Percentiles rank a stretch among this genome's conserved stretches.
phyloP scores from a whole-genome alignment of 208 protist genomes.

The Leishmania amazonensis region DNA sequence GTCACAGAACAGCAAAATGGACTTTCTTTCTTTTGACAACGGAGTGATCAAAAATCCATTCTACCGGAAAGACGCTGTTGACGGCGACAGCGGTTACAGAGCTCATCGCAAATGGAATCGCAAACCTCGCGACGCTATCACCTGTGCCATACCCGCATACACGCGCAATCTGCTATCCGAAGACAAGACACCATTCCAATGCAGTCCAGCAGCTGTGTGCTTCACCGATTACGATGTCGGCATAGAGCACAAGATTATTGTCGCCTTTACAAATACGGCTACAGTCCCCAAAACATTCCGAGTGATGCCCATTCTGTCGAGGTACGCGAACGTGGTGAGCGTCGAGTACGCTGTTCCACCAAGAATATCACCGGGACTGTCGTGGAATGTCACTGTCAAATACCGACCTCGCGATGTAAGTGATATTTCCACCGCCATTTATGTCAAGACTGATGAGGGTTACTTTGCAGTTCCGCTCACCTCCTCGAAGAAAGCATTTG shows the following conservation, averaged over 20 bases:
- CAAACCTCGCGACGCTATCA: constrained; percentile 16
- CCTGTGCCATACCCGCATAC: constrained; percentile 5
- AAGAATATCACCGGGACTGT: constrained; percentile 80
- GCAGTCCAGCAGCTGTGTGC: constrained; percentile 45
- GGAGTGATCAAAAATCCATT: constrained; percentile 56
- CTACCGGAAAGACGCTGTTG: constrained; percentile 42
- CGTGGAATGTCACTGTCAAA: constrained; percentile 59
- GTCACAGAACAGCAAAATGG: constrained; percentile 16
- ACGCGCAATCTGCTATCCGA: constrained; percentile 21
- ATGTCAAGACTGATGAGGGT: constrained; percentile 64
- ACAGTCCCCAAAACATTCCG: constrained; percentile 74
- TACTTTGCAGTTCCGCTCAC: constrained; percentile 68
- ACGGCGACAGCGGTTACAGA: neutral
- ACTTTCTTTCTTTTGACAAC: constrained; percentile 74
- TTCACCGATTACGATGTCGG: constrained; percentile 89
- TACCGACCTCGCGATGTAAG: constrained; percentile 65
- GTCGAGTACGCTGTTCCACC: constrained; percentile 69
- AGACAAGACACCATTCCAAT: constrained; percentile 34
- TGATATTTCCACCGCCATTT: constrained; percentile 70
- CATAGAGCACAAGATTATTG: constrained; percentile 46
- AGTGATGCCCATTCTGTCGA: constrained; percentile 67
- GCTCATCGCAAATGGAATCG: constrained; percentile 16
- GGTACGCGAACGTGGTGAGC: constrained; percentile 58
- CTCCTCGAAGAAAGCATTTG: constrained; percentile 46
- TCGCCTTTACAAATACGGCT: constrained; percentile 84